phyloP scores from a whole-genome alignment of 208 protist genomes.

The Trypanosoma rangeli region DNA sequence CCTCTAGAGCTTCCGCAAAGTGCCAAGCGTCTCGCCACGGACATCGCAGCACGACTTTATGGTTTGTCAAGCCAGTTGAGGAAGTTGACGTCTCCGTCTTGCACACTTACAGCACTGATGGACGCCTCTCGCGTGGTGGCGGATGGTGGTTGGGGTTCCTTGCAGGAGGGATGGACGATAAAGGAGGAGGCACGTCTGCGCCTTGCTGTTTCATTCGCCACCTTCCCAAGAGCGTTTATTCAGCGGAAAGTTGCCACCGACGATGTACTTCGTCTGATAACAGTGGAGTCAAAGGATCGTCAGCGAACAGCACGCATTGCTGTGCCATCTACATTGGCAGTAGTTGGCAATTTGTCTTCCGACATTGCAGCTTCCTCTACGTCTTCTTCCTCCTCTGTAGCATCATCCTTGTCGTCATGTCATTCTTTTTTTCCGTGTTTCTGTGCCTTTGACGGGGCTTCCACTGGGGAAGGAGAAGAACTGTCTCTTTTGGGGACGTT shows the following conservation, averaged over 20 bases:
- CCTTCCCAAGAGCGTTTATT: slow-evolving; percentile 24
- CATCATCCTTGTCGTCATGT: neutral
- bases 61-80: neutral
- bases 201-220: slow-evolving; percentile 22
- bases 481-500: slow-evolving; percentile 18
- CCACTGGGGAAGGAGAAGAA: neutral
- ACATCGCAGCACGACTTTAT: slow-evolving; percentile 7
- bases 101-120: neutral
- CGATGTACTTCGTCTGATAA: slow-evolving; percentile 10
- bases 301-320: slow-evolving; percentile 4
- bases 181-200: slow-evolving; percentile 19
- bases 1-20: neutral
- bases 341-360: slow-evolving; percentile 1
- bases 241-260: slow-evolving; percentile 9
- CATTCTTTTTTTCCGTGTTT: slow-evolving; percentile 20
- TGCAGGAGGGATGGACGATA: neutral
- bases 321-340: slow-evolving; percentile 8
- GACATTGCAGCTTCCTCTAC: neutral
- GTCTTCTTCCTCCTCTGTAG: neutral
- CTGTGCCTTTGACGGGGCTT: slow-evolving; percentile 16
- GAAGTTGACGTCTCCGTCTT: neutral
- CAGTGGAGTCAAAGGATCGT: slow-evolving; percentile 26
- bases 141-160: slow-evolving; percentile 4
- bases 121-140: neutral
- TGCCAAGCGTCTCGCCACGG: slow-evolving; percentile 4